A percentile compares a stretch with the other conserved stretches of the same genome.
Evolutionary conservation across 129 eudicot genomes (phyloP).

Genomic region (Artemisia argyi): DNA sequence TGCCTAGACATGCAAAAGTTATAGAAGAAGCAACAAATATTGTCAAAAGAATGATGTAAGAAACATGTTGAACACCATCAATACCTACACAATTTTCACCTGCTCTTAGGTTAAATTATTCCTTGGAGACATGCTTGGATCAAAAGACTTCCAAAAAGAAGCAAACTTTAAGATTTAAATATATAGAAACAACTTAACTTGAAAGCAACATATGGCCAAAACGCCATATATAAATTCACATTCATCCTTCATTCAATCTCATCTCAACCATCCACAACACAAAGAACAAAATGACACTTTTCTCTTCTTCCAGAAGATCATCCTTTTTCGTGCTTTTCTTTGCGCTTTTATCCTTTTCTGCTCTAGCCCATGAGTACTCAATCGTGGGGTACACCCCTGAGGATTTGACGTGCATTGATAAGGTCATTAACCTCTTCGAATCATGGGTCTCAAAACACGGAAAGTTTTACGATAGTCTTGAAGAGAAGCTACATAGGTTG

Average conservation of each 20-base stretch:
- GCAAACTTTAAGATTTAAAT: constrained; percentile 31
- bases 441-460: constrained; percentile 39
- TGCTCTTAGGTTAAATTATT: constrained; percentile 14
- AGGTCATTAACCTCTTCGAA: constrained; percentile 33
- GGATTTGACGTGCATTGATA: constrained; percentile 33
- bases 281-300: constrained; percentile 21
- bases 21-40: constrained; percentile 8
- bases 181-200: constrained; percentile 18
- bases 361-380: constrained; percentile 30
- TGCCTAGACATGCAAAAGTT: neutral
- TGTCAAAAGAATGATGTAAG: neutral
- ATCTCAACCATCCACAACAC: constrained; percentile 10
- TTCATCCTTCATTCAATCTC: constrained; percentile 26
- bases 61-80: constrained; percentile 12
- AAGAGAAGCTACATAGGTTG: constrained; percentile 41
- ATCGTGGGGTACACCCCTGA: constrained; percentile 35
- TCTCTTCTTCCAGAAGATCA: constrained; percentile 2
- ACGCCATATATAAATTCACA: constrained; percentile 26
- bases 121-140: constrained; percentile 32
- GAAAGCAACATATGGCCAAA: constrained; percentile 21
- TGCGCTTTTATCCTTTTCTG: constrained; percentile 17
- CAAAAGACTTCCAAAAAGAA: constrained; percentile 28
- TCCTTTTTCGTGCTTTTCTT: constrained; percentile 9
- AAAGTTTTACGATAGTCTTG: constrained; percentile 34
- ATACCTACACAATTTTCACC: constrained; percentile 33